Percentiles rank a stretch among this genome's conserved stretches.
Conservation (phyloP, 2,329 filamentous ascomycete genomes). For the Colletotrichum liaoningense region DNA sequence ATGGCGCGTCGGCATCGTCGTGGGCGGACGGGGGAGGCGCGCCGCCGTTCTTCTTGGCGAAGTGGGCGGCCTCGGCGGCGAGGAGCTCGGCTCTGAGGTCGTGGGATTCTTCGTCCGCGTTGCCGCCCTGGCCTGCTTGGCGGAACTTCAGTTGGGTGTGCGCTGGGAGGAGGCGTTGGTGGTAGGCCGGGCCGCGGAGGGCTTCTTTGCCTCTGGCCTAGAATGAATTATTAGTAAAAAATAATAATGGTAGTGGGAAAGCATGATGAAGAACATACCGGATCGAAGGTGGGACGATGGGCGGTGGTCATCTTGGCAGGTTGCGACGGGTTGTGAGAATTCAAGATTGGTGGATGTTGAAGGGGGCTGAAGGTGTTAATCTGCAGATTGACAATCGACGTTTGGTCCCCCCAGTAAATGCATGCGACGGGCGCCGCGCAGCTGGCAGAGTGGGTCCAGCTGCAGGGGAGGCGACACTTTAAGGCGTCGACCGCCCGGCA, state of each 20-base stretch:
- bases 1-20: slow-evolving; percentile 51
- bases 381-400: not conserved
- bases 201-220: slow-evolving; percentile 95
- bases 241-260: not conserved
- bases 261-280: slow-evolving; percentile 64
- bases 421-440: slow-evolving; percentile 14
- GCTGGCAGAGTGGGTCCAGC: slow-evolving; percentile 4
- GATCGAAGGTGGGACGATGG: slow-evolving; percentile 94
- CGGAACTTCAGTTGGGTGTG: slow-evolving; percentile 93
- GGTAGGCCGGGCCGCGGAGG: slow-evolving; percentile 91
- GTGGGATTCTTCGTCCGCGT: slow-evolving; percentile 74
- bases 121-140: slow-evolving; percentile 88
- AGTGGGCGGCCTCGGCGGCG: slow-evolving; percentile 87
- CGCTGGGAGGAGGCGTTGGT: slow-evolving; percentile 93
- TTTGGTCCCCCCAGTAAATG: slow-evolving; percentile 11
- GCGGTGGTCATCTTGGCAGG: slow-evolving; percentile 70
- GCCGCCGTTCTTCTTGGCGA: slow-evolving; percentile 82
- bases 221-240: slow-evolving; percentile 40
- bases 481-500: slow-evolving; percentile 60
- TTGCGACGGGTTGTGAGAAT: not conserved
- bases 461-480: slow-evolving; percentile 14
- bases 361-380: not conserved
- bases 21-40: slow-evolving; percentile 56
- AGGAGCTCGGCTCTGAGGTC: slow-evolving; percentile 93
- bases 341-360: not conserved